Conservation (phyloP, 1,284 basidiomycete genomes). For the Pterula multifida region DNA sequence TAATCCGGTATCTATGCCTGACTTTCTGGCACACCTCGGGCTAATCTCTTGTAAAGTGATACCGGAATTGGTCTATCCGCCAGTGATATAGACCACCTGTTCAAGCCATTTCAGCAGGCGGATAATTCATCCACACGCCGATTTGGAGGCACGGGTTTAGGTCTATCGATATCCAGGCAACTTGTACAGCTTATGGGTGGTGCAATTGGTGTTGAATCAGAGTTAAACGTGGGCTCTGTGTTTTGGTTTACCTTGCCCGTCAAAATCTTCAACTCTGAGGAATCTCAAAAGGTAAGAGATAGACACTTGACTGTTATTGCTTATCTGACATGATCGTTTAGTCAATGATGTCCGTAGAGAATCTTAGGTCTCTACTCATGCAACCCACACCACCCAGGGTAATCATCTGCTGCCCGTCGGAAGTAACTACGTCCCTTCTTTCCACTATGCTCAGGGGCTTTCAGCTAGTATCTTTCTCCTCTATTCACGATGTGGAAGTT, state of each 20-base stretch:
- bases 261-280: constrained; percentile 39
- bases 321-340: background rate
- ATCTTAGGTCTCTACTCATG: background rate
- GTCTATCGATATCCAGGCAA: constrained; percentile 59
- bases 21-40: background rate
- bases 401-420: background rate
- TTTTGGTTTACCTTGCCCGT: constrained; percentile 66
- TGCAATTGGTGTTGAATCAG: constrained; percentile 53
- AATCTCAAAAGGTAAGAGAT: constrained; percentile 24
- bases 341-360: background rate
- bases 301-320: background rate
- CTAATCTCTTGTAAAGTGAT: constrained; percentile 26
- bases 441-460: constrained; percentile 46
- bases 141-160: constrained; percentile 62
- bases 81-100: constrained; percentile 51
- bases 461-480: constrained; percentile 28
- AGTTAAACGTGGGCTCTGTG: constrained; percentile 46
- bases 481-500: constrained; percentile 33
- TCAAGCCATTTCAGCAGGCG: constrained; percentile 63
- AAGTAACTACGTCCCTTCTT: constrained; percentile 27
- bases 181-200: constrained; percentile 65
- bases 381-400: background rate
- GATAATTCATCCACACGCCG: constrained; percentile 63
- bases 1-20: constrained; percentile 37
- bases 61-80: constrained; percentile 57